Base-by-base conservation (phyloP, 1,139 yeast genomes). In the Magnusiomyces magnusii region DNA sequence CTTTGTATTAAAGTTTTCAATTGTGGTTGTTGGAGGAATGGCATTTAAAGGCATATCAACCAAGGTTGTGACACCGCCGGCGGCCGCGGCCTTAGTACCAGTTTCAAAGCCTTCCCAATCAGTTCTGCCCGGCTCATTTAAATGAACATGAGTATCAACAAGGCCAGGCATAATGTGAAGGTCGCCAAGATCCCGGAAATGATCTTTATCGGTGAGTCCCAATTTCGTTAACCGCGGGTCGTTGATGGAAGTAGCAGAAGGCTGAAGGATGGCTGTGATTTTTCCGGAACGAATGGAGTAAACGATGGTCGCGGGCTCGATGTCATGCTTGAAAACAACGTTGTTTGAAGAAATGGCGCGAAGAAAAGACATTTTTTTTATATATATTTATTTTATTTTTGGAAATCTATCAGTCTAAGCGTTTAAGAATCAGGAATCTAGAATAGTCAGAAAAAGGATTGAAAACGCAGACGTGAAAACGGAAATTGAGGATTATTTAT, bases 51-150 rank as follows among this genome's bases (percentile, higher is more conserved):
- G 98, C 98, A 92, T 92, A 71, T 92, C 98, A 34, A 92, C 82
- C 17, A 92, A 95, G 0, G 97, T 90, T 24, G 98, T 92, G 55
- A 92, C 97, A 61, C 98, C 98, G 31, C 98, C 98, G 5, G 92
- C 79, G 1, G 95, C 95, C 1, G 97, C 97, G 1, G 96, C 87
- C 69, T 85, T 85, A 0, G 97, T 91, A 0, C 97, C 97, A 0
- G 95, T 86, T 54, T 84, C 95, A 71, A 91, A 91, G 0, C 97
- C 97, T 74, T 91, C 97, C 97, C 97, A 91, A 62, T 88, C 95
- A 0, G 96, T 90, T 66, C 97, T 76, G 2, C 97, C 97, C 0
- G 97, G 97, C 73, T 91, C 97, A 71, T 91, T 91, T 67, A 91
- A 76, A 69, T 91, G 97, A 39, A 91, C 97, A 71, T 92, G 98